Percentiles rank a stretch among this genome's conserved stretches.
Evolutionary conservation across 2,329 filamentous ascomycete species (phyloP).

Genomic region (Paraphaeosphaeria minitans): DNA sequence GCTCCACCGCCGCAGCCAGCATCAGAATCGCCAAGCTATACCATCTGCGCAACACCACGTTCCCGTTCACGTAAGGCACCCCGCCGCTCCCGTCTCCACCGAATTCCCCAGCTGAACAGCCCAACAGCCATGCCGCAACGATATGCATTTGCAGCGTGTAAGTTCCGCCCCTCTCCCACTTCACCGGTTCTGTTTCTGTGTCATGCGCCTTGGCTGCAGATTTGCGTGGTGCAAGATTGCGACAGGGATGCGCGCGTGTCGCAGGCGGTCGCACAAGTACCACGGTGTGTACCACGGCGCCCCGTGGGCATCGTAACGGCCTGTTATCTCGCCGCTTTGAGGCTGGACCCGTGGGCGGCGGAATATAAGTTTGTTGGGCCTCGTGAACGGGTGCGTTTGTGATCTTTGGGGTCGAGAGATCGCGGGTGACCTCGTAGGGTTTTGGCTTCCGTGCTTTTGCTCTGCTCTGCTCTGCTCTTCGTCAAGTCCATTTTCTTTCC

Average conservation of each 20-base stretch:
- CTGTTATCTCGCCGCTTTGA: constrained; percentile 8
- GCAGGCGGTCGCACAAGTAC: constrained; percentile 17
- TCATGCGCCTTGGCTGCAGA: constrained; percentile 13
- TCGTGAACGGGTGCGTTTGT: neutral
- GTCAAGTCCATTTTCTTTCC: too few species aligned
- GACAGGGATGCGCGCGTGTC: constrained; percentile 12
- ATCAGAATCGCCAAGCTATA: constrained; percentile 34
- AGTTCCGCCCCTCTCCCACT: constrained; percentile 12
- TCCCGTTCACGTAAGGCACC: constrained; percentile 11
- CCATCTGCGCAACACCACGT: constrained; percentile 12
- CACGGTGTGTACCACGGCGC: constrained; percentile 9
- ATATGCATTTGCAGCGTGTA: constrained; percentile 18
- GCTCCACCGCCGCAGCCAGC: constrained; percentile 47
- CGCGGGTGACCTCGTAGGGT: too few species aligned
- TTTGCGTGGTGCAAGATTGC: constrained; percentile 11
- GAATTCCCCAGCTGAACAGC: constrained; percentile 1
- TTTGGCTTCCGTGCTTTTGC: neutral
- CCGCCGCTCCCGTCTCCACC: neutral
- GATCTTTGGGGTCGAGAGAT: neutral
- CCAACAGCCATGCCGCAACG: constrained; percentile 9
- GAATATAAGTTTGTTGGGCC: constrained; percentile 2
- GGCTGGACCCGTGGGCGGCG: constrained; percentile 4
- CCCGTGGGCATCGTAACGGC: constrained; percentile 3
- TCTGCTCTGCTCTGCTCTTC: neutral
- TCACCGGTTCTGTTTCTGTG: constrained; percentile 1